phyloP scores from a whole-genome alignment of 768 basidiomycete species.

The Kwoniella mangroviensis region DNA sequence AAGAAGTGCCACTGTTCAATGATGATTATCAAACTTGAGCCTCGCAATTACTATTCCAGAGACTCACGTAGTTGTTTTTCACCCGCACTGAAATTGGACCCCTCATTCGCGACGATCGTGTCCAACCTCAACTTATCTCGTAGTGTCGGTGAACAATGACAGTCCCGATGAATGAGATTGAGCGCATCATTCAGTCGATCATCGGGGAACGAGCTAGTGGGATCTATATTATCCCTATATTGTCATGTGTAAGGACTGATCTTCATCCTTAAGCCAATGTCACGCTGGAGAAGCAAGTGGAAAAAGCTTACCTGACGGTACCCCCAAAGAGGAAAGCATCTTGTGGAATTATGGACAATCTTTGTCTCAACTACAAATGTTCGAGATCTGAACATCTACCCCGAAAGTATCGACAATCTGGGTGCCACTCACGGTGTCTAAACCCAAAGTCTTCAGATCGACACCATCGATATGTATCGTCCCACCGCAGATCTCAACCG shows the following conservation, averaged over 20 bases:
- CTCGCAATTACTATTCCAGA: too few relatives aligned
- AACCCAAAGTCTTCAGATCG: slow-evolving; percentile 62
- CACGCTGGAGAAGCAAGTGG: neutral
- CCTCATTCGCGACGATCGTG: slow-evolving; percentile 68
- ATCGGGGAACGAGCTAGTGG: slow-evolving; percentile 64
- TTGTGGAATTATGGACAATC: slow-evolving; percentile 73
- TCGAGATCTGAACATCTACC: slow-evolving; percentile 60
- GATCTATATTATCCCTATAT: slow-evolving; percentile 63
- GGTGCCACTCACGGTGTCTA: slow-evolving; percentile 60
- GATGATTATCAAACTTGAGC: too few relatives aligned
- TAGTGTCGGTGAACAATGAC: slow-evolving; percentile 57
- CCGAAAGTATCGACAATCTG: slow-evolving; percentile 58
- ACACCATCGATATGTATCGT: slow-evolving; percentile 61
- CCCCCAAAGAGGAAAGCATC: slow-evolving; percentile 64
- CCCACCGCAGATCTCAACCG: slow-evolving; percentile 68
- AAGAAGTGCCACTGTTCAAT: slow-evolving; percentile 62
- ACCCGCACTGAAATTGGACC: slow-evolving; percentile 69
- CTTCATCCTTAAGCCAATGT: neutral
- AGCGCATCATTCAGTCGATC: slow-evolving; percentile 68
- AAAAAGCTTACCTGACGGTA: slow-evolving; percentile 32
- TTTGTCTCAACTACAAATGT: slow-evolving; percentile 59
- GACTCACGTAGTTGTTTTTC: slow-evolving; percentile 65
- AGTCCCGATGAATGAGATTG: slow-evolving; percentile 64
- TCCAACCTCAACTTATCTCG: slow-evolving; percentile 70
- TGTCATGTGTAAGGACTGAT: neutral